Percentiles rank a stretch among this genome's conserved stretches.
phyloP scores from a whole-genome alignment of 1,284 basidiomycete genomes.

The Ustilago shanxiensis region DNA sequence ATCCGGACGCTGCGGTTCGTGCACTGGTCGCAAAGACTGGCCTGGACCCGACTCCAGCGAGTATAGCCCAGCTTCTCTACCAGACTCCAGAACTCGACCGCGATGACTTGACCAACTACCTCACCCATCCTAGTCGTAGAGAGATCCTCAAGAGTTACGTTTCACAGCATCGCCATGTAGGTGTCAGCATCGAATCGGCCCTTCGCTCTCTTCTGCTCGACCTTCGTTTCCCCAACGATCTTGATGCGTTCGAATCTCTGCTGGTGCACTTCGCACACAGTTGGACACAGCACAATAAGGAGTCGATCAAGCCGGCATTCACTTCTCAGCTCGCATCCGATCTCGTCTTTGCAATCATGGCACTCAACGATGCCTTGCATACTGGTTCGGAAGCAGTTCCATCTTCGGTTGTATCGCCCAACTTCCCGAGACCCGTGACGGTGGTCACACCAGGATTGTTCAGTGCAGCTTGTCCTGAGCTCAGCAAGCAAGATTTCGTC shows the following conservation, averaged over 20 bases:
- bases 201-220: constrained; percentile 84
- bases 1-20: constrained; percentile 65
- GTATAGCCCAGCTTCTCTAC: constrained; percentile 85
- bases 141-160: constrained; percentile 84
- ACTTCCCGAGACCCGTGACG: constrained; percentile 31
- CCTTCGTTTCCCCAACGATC: constrained; percentile 79
- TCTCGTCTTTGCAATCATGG: constrained; percentile 85
- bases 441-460: constrained; percentile 53
- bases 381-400: constrained; percentile 18
- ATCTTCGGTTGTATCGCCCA: constrained; percentile 19
- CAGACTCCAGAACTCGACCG: constrained; percentile 86
- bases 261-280: constrained; percentile 81
- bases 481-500: constrained; percentile 55
- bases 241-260: constrained; percentile 78
- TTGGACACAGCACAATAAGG: constrained; percentile 87
- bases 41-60: constrained; percentile 69
- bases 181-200: constrained; percentile 87
- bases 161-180: constrained; percentile 85
- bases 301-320: constrained; percentile 54
- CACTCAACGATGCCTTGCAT: constrained; percentile 77
- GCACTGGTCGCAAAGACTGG: constrained; percentile 61
- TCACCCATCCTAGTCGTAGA: constrained; percentile 78
- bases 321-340: constrained; percentile 71
- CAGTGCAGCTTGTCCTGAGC: constrained; percentile 34
- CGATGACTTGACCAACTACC: constrained; percentile 83